Evolutionary conservation across 2,329 filamentous ascomycete genomes (phyloP).

Genomic region (Pseudogymnoascus sp.): DNA sequence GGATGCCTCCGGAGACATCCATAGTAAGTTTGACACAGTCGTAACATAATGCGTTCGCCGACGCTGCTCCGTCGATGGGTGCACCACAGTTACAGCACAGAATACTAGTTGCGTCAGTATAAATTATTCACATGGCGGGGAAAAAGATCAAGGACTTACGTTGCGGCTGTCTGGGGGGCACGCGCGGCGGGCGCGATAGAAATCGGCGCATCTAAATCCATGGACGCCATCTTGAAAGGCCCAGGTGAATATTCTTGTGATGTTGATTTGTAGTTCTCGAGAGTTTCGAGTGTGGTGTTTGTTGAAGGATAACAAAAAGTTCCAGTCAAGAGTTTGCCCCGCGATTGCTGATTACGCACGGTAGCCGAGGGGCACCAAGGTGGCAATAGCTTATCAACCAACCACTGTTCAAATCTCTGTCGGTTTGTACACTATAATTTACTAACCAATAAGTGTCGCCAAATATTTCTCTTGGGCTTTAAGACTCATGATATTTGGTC

Average conservation of each 20-base stretch:
- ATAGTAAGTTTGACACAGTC: constrained; percentile 93
- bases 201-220: constrained; percentile 53
- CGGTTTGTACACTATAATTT: constrained; percentile 6
- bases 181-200: constrained; percentile 38
- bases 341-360: constrained; percentile 13
- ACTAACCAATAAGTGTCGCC: neutral
- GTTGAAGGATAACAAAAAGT: constrained; percentile 11
- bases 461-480: neutral
- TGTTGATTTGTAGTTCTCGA: constrained; percentile 6
- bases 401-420: constrained; percentile 4
- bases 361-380: constrained; percentile 5
- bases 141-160: constrained; percentile 37
- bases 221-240: constrained; percentile 44
- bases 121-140: constrained; percentile 17
- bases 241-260: neutral
- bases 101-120: constrained; percentile 50
- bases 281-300: constrained; percentile 9
- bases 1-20: constrained; percentile 87
- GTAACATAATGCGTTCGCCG: constrained; percentile 83
- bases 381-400: constrained; percentile 13
- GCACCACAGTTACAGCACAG: constrained; percentile 97
- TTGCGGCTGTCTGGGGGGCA: constrained; percentile 40
- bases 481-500: constrained; percentile 7
- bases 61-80: constrained; percentile 83
- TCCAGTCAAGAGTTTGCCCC: constrained; percentile 12